A percentile compares a stretch with the other conserved stretches of the same genome.
Conservation (phyloP, 352 stramenopile species). For the Blastocystis sp. region DNA sequence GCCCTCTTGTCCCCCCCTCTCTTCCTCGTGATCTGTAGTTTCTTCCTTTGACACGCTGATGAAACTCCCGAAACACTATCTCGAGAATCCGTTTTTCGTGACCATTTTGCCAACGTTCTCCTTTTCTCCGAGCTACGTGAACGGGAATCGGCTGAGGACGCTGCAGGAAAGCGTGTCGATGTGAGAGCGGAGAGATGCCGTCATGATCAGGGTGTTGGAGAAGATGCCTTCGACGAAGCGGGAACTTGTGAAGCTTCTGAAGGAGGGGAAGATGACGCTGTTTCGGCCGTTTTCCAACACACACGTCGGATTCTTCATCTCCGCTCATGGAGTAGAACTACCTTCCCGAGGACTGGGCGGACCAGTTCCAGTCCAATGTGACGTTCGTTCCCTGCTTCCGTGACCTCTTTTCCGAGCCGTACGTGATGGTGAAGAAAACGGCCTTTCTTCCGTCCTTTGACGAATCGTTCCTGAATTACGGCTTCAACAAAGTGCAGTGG, state of each 20-base stretch:
- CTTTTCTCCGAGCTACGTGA: constrained; percentile 1
- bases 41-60: constrained; percentile 9
- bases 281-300: constrained; percentile 4
- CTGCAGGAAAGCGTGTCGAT: constrained; percentile 7
- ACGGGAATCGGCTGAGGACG: not conserved
- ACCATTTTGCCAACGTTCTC: constrained; percentile 53
- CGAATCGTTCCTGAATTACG: constrained; percentile 67
- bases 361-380: not conserved
- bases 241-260: constrained; percentile 11
- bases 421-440: constrained; percentile 54
- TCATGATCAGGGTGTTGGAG: not conserved
- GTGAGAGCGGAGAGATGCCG: not conserved
- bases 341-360: constrained; percentile 20
- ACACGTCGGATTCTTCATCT: constrained; percentile 30
- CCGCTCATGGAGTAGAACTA: constrained; percentile 23
- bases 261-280: not conserved
- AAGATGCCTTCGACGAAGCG: constrained; percentile 16
- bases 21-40: not conserved
- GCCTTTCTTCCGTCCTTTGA: constrained; percentile 37
- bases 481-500: constrained; percentile 68
- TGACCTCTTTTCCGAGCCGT: constrained; percentile 25
- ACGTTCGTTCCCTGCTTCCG: constrained; percentile 34
- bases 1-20: not conserved
- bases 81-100: constrained; percentile 21
- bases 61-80: constrained; percentile 29